Base-by-base conservation (phyloP, 2,329 filamentous ascomycete species). In the Orbilia ellipsospora region DNA sequence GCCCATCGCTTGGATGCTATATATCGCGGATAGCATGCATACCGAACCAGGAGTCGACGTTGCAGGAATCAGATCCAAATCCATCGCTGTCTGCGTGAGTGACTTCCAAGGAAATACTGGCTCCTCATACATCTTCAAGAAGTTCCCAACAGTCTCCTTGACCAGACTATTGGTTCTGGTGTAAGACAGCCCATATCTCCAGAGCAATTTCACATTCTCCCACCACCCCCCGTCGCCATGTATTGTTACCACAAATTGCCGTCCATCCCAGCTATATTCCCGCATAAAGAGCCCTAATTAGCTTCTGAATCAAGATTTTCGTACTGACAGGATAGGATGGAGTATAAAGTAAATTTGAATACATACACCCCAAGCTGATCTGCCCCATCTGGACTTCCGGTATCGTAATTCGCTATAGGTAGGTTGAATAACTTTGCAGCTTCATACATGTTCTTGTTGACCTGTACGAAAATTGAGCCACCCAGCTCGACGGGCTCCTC, bases 391-490 rank as follows among this genome's bases (percentile, higher is more conserved):
- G 85, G 83, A 40, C 86, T 83, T 6, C 83, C 81, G 36, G 83
- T 82, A 16, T 85, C 83, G 1, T 82, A 82, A 8, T 83, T 83
- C n/a, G 81, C 83, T 1, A 88, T 83, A 0, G 84, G 83, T 2
- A 99, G 88, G n/a, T 88, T 88, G 80, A 97, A 93, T 13, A 88
- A 85, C 36, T 87, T 83, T 6, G 88, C 89, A 0, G 93, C 91
- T 65, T 91, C 89, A 79, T 90, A 88, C 45, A 99, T 86, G 79
- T 96, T 97, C 45, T 89, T 85, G 80, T 98, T 99, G 51, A 91
- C 87, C 57, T 90, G 82, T 52, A 98, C 92, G 81, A 98, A 99
- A 79, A 98, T 97, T 76, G 91, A 94, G 10, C 92, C 95, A 15
- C 95, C 95, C 0, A 98, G 85, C 82, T 99, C 95, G 42, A 97